These are phyloP conservation scores for Podosphaera xanthii DNA, from an alignment of 2,329 filamentous ascomycete genomes.

Conservation along the genomic window DNA sequence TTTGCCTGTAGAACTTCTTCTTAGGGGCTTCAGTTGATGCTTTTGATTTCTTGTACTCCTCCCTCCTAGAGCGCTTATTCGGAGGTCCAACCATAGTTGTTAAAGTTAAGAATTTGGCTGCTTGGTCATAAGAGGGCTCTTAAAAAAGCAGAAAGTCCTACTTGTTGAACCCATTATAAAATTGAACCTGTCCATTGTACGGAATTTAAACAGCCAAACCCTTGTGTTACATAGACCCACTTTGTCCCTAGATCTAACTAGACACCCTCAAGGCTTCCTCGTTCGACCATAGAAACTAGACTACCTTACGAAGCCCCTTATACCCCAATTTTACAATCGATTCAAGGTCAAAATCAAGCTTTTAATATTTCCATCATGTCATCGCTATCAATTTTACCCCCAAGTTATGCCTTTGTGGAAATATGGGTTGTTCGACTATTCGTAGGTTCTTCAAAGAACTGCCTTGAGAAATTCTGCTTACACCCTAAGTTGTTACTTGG, in stretches of 20 bases:
- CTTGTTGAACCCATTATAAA: no score
- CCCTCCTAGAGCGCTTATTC: slow-evolving; percentile 41
- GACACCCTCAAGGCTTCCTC: no score
- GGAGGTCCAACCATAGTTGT: slow-evolving; percentile 21
- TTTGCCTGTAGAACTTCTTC: slow-evolving; percentile 91
- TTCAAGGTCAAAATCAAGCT: no score
- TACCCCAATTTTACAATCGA: no score
- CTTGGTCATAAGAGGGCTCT: no score
- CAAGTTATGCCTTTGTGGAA: slow-evolving; percentile 31
- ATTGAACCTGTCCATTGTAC: not conserved
- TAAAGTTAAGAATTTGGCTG: not conserved
- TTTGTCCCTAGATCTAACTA: no score
- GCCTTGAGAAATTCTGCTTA: not conserved
- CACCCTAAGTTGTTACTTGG: slow-evolving; percentile 33
- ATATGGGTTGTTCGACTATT: slow-evolving; percentile 38
- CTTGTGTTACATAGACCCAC: not conserved
- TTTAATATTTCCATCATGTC: not conserved
- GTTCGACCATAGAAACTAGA: no score
- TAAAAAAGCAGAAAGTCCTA: no score
- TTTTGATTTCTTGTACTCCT: slow-evolving; percentile 34
- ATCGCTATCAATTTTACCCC: slow-evolving; percentile 34
- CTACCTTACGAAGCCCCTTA: no score
- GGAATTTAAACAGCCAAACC: not conserved
- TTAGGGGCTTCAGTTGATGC: slow-evolving; percentile 38
- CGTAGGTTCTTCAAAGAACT: slow-evolving; percentile 22